Conservation (phyloP, 805 yeast genomes). For the Pichia nanzhaoensis region DNA sequence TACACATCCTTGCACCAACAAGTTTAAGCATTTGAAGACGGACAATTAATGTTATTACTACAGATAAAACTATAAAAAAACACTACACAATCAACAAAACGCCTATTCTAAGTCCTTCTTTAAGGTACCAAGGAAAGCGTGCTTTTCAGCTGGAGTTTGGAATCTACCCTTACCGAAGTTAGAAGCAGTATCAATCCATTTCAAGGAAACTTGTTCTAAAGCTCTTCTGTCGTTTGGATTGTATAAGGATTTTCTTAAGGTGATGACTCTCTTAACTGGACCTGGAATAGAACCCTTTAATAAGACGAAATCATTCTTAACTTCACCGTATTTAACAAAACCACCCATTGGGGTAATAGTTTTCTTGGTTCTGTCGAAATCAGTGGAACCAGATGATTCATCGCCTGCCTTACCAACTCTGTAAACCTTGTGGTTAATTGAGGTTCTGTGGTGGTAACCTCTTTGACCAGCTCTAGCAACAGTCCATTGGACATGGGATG, state of each 20-base stretch:
- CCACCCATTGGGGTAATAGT: slow-evolving; percentile 99
- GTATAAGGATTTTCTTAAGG: slow-evolving; percentile 97
- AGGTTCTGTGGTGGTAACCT: slow-evolving; percentile 99
- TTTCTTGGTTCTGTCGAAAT: slow-evolving; percentile 99
- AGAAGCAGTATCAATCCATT: slow-evolving; percentile 99
- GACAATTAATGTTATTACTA: background rate
- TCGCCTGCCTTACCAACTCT: slow-evolving; percentile 97
- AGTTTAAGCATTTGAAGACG: no score
- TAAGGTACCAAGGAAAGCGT: slow-evolving; percentile 98
- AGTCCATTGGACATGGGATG: slow-evolving; percentile 99
- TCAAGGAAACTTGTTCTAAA: slow-evolving; percentile 89
- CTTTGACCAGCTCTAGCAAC: slow-evolving; percentile 99
- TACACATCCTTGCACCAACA: no score
- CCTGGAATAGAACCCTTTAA: slow-evolving; percentile 99
- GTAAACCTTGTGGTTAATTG: slow-evolving; percentile 99
- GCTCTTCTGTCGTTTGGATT: slow-evolving; percentile 98
- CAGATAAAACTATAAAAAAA: background rate
- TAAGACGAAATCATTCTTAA: slow-evolving; percentile 96
- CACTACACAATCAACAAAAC: background rate
- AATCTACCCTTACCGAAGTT: slow-evolving; percentile 99
- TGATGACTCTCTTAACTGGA: slow-evolving; percentile 98
- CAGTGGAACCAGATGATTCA: slow-evolving; percentile 91
- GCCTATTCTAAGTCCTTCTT: slow-evolving; percentile 77
- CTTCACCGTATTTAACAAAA: slow-evolving; percentile 98
- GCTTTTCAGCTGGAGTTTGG: slow-evolving; percentile 99